Evolutionary conservation across 306 rosid genomes (phyloP), one percentile per base, ranked within the genome.

Genomic region (Chamaecrista fasciculata): DNA sequence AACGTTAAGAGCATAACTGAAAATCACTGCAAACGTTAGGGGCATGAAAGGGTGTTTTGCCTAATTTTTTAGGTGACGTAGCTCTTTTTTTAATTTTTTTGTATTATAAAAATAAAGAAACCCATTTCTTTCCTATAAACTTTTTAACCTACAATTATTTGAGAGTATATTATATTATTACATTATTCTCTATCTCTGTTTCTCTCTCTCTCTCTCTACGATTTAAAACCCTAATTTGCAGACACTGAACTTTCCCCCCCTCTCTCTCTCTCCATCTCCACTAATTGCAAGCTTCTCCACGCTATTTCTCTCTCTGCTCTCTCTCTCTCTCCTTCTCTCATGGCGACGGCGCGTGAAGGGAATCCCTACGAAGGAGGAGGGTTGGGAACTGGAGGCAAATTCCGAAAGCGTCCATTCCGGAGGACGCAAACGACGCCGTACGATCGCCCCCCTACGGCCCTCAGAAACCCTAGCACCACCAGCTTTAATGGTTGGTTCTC

Each of bases 321-420:
- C 67, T 24, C 60, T 60, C 26, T 71, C 61, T 71, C 61, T 56
- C 2, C 71, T 82, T 81, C 81, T 65, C 51, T 44, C 43, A 90
- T 90, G 96, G 87, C 84, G 70, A 83, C 91, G 84, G 81, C 84
- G 74, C 81, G 85, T 69, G 86, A 91, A 64, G 90, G 78, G 74
- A 81, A 85, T 31, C 75, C 77, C 9, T 89, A 79, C 78, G 89
- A 72, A 78, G 85, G 67, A 21, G 80, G 62, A 5, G 83, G 85
- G 16, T 72, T 71, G 29, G 91, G 91, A 12, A 62, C 85, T 5
- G 97, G 99, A 39, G 99, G 99, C 19, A 94, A 94, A 85, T 88
- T 94, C 25, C 90, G 87, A 42, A 86, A 86, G 80, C 76, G 81
- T 34, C 92, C 92, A 21, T 72, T 78, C 15, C 77, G 95, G 10